These are phyloP conservation scores for Eucalyptus shirleyi DNA, from an alignment of 345 rosid species.

Conservation along the genomic window DNA sequence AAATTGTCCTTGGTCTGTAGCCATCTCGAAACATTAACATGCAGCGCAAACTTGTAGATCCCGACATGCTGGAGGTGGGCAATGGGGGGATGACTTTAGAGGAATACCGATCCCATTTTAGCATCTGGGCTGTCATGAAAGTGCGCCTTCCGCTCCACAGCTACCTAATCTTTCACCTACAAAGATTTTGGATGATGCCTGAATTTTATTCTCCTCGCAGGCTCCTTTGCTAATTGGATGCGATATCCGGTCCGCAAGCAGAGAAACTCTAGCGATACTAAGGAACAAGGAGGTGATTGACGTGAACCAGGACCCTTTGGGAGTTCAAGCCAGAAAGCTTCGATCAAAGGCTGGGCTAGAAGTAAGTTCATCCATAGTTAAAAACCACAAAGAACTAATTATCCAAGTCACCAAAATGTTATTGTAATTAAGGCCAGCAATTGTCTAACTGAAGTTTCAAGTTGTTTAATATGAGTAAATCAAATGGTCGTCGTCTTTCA, in stretches of 20 bases:
- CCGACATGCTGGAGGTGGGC: slow-evolving; percentile 62
- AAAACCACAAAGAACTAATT: neutral
- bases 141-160: neutral
- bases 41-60: slow-evolving; percentile 8
- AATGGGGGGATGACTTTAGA: slow-evolving; percentile 52
- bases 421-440: neutral
- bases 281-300: slow-evolving; percentile 38
- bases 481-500: neutral
- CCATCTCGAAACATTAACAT: neutral
- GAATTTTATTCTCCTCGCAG: neutral
- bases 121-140: slow-evolving; percentile 50
- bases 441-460: neutral
- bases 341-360: slow-evolving; percentile 16
- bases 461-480: neutral
- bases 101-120: slow-evolving; percentile 39
- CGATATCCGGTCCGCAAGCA: slow-evolving; percentile 19
- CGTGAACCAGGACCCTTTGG: slow-evolving; percentile 39
- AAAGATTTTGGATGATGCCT: neutral
- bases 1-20: neutral
- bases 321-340: slow-evolving; percentile 41
- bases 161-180: neutral
- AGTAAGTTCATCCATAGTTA: slow-evolving; percentile 7
- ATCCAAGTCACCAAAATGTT: neutral
- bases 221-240: slow-evolving; percentile 45
- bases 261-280: slow-evolving; percentile 18